These are phyloP conservation scores for Cordyceps pruinosa DNA, from an alignment of 2,329 filamentous ascomycete species.

Conservation along the genomic window DNA sequence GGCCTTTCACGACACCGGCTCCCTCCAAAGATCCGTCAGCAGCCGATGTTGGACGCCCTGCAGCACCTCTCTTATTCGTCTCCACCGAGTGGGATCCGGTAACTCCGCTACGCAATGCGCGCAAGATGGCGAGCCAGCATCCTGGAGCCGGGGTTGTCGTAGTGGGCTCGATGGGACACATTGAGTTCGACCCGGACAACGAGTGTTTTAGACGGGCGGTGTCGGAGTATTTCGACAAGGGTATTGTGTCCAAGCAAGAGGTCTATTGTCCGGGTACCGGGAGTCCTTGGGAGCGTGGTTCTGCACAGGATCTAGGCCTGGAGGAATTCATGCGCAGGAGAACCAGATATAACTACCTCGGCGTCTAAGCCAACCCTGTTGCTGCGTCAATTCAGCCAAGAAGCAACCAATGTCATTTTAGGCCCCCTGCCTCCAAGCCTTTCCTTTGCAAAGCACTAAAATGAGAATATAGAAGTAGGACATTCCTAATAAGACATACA, in stretches of 20 bases:
- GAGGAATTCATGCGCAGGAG: background rate
- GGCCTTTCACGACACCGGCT: constrained; percentile 2
- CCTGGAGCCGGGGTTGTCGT: constrained; percentile 19
- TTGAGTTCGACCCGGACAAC: constrained; percentile 10
- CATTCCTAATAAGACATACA: too few species aligned
- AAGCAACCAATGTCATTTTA: too few species aligned
- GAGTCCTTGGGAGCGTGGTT: constrained; percentile 7
- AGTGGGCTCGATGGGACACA: constrained; percentile 19
- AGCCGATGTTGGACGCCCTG: constrained; percentile 25
- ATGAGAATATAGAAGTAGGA: too few species aligned
- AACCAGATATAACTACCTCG: background rate
- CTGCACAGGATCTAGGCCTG: background rate
- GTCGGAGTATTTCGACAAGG: constrained; percentile 17
- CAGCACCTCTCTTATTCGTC: constrained; percentile 38
- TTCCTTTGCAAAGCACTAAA: too few species aligned
- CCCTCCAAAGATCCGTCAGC: constrained; percentile 1
- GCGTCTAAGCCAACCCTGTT: background rate
- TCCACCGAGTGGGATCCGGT: constrained; percentile 39
- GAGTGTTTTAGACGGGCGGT: constrained; percentile 15
- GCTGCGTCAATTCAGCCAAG: too few species aligned
- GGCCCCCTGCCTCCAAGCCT: too few species aligned
- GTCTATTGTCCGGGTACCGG: constrained; percentile 16
- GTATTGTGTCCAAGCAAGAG: constrained; percentile 16
- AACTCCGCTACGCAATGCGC: constrained; percentile 35
- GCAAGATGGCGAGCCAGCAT: constrained; percentile 18